Evolutionary conservation across 176 grass and related monocot species (phyloP).

Genomic region (Musa troglodytarum): DNA sequence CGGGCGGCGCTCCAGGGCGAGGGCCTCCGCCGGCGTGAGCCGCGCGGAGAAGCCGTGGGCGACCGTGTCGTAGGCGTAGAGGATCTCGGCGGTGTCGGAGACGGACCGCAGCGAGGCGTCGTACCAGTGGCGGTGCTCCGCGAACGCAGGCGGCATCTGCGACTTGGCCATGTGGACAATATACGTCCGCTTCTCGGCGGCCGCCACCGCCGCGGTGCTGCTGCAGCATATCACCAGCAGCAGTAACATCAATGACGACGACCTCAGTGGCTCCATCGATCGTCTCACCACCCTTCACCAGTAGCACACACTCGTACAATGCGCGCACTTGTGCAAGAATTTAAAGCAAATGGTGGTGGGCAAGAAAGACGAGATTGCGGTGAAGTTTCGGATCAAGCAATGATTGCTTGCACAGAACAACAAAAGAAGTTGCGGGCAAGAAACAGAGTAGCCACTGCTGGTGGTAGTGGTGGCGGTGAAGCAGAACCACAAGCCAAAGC

Average conservation of each 20-base stretch:
- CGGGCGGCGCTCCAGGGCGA: conserved; percentile 37
- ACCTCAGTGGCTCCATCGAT: background rate
- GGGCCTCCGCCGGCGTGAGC: conserved; percentile 55
- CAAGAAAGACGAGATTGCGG: background rate
- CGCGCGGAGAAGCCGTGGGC: conserved; percentile 70
- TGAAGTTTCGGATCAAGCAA: background rate
- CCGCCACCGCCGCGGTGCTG: background rate
- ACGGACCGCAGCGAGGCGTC: conserved; percentile 70
- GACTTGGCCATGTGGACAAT: conserved; percentile 71
- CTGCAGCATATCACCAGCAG: background rate
- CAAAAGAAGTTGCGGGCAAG: background rate
- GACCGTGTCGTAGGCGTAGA: conserved; percentile 79
- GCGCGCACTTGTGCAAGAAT: background rate
- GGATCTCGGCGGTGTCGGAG: conserved; percentile 48
- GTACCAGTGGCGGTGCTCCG: conserved; percentile 55
- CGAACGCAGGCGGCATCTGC: conserved; percentile 54
- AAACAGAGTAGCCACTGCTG: too few species aligned
- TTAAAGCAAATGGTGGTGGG: background rate
- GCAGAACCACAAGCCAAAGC: background rate
- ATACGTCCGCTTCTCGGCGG: conserved; percentile 41
- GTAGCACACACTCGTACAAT: background rate
- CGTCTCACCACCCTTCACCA: background rate
- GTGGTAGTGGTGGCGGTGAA: background rate
- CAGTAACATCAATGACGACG: background rate
- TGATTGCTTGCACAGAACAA: background rate